Evolutionary conservation across 768 basidiomycete species (phyloP), one percentile per base, ranked within the genome.

Genomic region (Boletus patriciae): DNA sequence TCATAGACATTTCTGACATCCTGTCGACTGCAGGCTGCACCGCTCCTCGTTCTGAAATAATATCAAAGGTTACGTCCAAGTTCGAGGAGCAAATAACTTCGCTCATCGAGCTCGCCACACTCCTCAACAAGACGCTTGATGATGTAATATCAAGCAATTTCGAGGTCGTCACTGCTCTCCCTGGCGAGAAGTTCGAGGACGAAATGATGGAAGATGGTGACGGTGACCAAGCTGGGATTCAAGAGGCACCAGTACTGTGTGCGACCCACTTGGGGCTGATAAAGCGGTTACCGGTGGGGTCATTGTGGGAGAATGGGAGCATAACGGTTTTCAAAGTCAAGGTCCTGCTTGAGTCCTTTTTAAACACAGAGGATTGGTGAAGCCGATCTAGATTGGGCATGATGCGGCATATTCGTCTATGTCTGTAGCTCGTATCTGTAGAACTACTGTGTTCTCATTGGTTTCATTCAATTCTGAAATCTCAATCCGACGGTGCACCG

Each of bases 131-230:
- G 45, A 43, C 54, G 38, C 51, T 61, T 34, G 49, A 54, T 37
- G 59, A 59, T 7, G 52, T 61, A 1, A 43, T 61, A 38, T 60
- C 60, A 5, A 45, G 58, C 25, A 58, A 61, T 36, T 61, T 60
- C 21, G 60, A 54, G 19, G 53, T 55, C 9, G 48, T 61, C 41
- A 16, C 49, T 2, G 40, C 47, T 21, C 15, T 3, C 4, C 58
- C 60, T 25, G 50, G 60, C 8, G 50, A 52, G 12, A 60, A 25
- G 31, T 61, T 61, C 19, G 45, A 46, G 27, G 47, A 23, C 3
- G 45, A 43, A 41, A 33, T 27, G 15, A 59, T 61, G 57, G 60
- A 51, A 44, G 57, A 58, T 4, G 16, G 36, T 9, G 52, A 54
- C 23, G 57, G n/a, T 2, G 36, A 15, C 16, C 49, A 27, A 12